Percentiles rank a stretch among this genome's conserved stretches.
phyloP scores from a whole-genome alignment of 495 filamentous ascomycete species.

The Daldinia decipiens region DNA sequence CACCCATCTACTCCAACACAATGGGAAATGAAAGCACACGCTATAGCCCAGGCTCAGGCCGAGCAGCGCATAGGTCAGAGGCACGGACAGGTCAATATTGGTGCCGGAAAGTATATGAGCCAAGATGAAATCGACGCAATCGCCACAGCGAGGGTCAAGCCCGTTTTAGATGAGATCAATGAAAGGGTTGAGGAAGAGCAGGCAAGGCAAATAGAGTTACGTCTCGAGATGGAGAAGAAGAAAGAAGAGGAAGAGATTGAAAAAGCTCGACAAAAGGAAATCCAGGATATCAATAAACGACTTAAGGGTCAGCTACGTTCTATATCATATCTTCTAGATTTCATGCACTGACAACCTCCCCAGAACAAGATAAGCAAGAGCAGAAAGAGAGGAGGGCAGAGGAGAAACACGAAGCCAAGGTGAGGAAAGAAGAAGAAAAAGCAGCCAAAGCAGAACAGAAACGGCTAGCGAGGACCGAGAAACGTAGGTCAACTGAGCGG shows the following conservation, averaged over 20 bases:
- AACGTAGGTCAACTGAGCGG: constrained; percentile 47
- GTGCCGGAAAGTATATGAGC: constrained; percentile 81
- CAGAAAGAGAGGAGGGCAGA: constrained; percentile 59
- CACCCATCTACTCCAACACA: constrained; percentile 73
- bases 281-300: constrained; percentile 55
- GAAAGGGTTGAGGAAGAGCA: constrained; percentile 75
- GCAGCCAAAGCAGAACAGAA: constrained; percentile 62
- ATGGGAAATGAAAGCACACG: constrained; percentile 80
- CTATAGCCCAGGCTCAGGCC: constrained; percentile 72
- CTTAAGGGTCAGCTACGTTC: constrained; percentile 52
- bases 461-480: constrained; percentile 56
- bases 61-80: constrained; percentile 62
- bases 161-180: constrained; percentile 89
- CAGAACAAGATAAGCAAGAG: constrained; percentile 63
- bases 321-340: neutral
- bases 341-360: constrained; percentile 29
- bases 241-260: constrained; percentile 57
- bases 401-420: constrained; percentile 62
- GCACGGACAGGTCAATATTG: constrained; percentile 78
- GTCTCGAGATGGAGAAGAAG: constrained; percentile 59
- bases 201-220: constrained; percentile 65
- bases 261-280: constrained; percentile 58
- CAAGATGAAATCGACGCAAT: constrained; percentile 82
- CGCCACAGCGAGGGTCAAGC: constrained; percentile 82
- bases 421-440: constrained; percentile 62